Conservation (phyloP, 2,329 filamentous ascomycete species). For the Metarhizium sp. region DNA sequence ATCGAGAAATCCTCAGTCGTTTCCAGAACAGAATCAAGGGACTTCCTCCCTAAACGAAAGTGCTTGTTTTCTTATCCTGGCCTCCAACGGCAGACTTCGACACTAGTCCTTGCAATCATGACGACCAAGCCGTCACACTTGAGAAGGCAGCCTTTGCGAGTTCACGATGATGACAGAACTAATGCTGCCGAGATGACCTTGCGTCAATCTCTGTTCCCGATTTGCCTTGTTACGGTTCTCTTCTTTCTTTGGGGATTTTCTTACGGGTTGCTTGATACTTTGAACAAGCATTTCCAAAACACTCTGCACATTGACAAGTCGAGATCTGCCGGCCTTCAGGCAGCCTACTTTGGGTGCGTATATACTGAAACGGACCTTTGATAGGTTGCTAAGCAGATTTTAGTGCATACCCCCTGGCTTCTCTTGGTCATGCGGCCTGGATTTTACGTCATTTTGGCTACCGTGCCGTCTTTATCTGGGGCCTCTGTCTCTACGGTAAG, state of each 20-base stretch:
- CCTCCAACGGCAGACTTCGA: neutral
- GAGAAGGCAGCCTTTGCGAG: neutral
- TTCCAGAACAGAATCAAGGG: too few relatives aligned
- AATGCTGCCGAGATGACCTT: constrained; percentile 48
- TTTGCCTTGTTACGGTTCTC: constrained; percentile 42
- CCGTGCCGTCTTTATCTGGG: constrained; percentile 58
- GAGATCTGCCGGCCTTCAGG: constrained; percentile 36
- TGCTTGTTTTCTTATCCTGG: too few relatives aligned
- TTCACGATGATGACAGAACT: neutral
- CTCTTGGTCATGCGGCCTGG: constrained; percentile 53
- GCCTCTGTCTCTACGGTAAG: constrained; percentile 54
- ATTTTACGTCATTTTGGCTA: constrained; percentile 58
- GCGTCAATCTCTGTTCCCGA: constrained; percentile 56
- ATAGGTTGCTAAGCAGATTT: constrained; percentile 23
- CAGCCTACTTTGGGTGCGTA: constrained; percentile 46
- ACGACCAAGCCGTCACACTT: neutral
- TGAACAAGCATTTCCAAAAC: constrained; percentile 41
- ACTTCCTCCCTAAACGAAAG: too few relatives aligned
- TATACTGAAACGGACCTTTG: constrained; percentile 8
- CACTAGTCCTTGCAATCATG: neutral
- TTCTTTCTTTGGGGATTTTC: constrained; percentile 40
- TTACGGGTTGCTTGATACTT: constrained; percentile 36
- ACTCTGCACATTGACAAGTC: constrained; percentile 33
- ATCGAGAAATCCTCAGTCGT: too few relatives aligned
- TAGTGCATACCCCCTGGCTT: constrained; percentile 61